These are phyloP conservation scores for Fraxinus ornus DNA, from an alignment of 305 asterid species.

Conservation along the genomic window DNA sequence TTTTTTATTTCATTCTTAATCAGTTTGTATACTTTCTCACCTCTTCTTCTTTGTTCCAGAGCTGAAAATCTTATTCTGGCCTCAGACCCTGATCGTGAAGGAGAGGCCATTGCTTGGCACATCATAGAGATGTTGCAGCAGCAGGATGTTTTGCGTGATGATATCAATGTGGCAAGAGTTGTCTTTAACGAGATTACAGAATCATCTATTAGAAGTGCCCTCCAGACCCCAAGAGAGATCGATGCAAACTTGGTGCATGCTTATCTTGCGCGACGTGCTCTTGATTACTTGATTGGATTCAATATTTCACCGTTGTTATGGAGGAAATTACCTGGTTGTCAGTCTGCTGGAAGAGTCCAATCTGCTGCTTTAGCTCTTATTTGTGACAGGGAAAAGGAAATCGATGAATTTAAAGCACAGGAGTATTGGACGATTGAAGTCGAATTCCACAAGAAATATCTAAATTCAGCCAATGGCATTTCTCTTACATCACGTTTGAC, in stretches of 20 bases:
- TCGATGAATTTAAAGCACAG: constrained; percentile 64
- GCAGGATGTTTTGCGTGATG: constrained; percentile 73
- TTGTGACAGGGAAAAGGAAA: constrained; percentile 87
- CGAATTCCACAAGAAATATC: constrained; percentile 40
- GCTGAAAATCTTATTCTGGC: constrained; percentile 89
- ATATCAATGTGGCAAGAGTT: constrained; percentile 75
- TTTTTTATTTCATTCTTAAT: neutral
- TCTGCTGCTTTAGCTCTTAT: constrained; percentile 88
- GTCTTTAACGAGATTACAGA: constrained; percentile 85
- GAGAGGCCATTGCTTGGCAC: constrained; percentile 98
- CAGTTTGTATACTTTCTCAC: constrained; percentile 30
- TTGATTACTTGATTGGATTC: constrained; percentile 94
- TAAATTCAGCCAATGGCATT: constrained; percentile 27
- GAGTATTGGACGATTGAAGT: constrained; percentile 80
- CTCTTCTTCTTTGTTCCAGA: constrained; percentile 50
- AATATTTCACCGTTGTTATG: constrained; percentile 88
- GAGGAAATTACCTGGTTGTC: constrained; percentile 96
- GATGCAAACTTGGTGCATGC: constrained; percentile 79
- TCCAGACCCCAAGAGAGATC: constrained; percentile 70
- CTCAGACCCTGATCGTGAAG: constrained; percentile 96
- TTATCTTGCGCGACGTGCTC: constrained; percentile 95
- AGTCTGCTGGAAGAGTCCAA: constrained; percentile 96
- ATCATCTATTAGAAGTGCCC: constrained; percentile 77
- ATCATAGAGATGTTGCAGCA: constrained; percentile 87
- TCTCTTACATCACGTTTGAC: constrained; percentile 57